phyloP scores from a whole-genome alignment of 139 green algal species.

The Nannochloris sp. region DNA sequence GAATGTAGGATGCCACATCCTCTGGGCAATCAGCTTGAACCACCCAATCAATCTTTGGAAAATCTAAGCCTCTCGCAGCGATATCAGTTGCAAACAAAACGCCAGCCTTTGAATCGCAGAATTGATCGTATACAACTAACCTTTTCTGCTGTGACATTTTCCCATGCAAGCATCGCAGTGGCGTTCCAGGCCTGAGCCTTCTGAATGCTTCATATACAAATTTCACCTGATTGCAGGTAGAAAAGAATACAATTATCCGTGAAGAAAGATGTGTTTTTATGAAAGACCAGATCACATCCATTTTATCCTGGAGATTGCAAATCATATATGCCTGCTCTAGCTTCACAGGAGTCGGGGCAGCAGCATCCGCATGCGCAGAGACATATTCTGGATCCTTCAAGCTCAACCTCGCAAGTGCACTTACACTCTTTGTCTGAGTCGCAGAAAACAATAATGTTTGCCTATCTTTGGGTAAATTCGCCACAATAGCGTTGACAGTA shows the following conservation, averaged over 20 bases:
- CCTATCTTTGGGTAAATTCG: slow-evolving; percentile 72
- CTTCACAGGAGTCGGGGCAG: slow-evolving; percentile 74
- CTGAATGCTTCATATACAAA: slow-evolving; percentile 90
- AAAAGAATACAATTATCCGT: slow-evolving; percentile 89
- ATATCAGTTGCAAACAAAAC: slow-evolving; percentile 97
- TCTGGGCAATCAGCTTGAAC: slow-evolving; percentile 96
- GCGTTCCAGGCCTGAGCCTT: slow-evolving; percentile 81
- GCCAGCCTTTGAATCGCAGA: slow-evolving; percentile 59
- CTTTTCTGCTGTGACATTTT: slow-evolving; percentile 92
- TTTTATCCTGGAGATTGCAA: slow-evolving; percentile 70
- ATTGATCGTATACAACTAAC: slow-evolving; percentile 76
- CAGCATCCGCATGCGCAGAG: slow-evolving; percentile 78
- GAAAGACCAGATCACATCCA: slow-evolving; percentile 93
- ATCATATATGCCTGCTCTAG: slow-evolving; percentile 80
- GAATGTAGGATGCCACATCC: slow-evolving; percentile 88
- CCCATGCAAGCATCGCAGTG: slow-evolving; percentile 82
- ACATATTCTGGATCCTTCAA: slow-evolving; percentile 87
- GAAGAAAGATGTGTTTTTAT: slow-evolving; percentile 70
- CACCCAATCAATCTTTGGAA: slow-evolving; percentile 95
- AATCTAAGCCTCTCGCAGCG: slow-evolving; percentile 89
- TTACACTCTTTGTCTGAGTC: slow-evolving; percentile 94
- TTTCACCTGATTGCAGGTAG: slow-evolving; percentile 94
- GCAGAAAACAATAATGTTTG: slow-evolving; percentile 98
- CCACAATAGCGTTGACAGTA: slow-evolving; percentile 89
- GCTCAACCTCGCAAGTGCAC: slow-evolving; percentile 85